Evolutionary conservation across 306 rosid species (phyloP).

Genomic region (Acacia confusa): DNA sequence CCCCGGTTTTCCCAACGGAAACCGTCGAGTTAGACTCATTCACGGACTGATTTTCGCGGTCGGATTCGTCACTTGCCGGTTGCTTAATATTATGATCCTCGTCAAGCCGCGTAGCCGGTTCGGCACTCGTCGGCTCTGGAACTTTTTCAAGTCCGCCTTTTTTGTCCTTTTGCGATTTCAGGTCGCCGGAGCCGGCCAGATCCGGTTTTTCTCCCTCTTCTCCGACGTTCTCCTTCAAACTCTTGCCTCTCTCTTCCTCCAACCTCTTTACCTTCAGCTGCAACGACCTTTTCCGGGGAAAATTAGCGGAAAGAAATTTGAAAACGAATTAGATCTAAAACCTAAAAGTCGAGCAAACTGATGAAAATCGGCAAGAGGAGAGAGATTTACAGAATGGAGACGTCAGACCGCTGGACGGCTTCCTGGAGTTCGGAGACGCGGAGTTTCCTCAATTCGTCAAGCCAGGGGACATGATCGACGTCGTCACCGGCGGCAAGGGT

Average conservation of each 20-base stretch:
- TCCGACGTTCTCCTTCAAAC: conserved; percentile 35
- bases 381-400: conserved; percentile 55
- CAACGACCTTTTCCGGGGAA: conserved; percentile 52
- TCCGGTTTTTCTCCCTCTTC: conserved; percentile 53
- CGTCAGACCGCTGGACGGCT: conserved; percentile 64
- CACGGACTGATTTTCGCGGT: conserved; percentile 74
- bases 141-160: conserved; percentile 36
- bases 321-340: conserved; percentile 46
- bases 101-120: conserved; percentile 37
- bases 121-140: conserved; percentile 38
- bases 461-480: conserved; percentile 64
- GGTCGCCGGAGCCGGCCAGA: conserved; percentile 49
- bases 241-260: conserved; percentile 52
- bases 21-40: conserved; percentile 83
- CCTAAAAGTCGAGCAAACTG: conserved; percentile 1
- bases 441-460: conserved; percentile 58
- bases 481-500: conserved; percentile 11
- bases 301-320: neutral
- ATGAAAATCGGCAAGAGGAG: neutral
- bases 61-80: conserved; percentile 55
- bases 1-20: conserved; percentile 53
- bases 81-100: conserved; percentile 32
- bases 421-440: conserved; percentile 73
- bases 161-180: conserved; percentile 47
- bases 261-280: conserved; percentile 71